phyloP scores from a whole-genome alignment of 2,329 filamentous ascomycete genomes.

The Sphaerulina musiva region DNA sequence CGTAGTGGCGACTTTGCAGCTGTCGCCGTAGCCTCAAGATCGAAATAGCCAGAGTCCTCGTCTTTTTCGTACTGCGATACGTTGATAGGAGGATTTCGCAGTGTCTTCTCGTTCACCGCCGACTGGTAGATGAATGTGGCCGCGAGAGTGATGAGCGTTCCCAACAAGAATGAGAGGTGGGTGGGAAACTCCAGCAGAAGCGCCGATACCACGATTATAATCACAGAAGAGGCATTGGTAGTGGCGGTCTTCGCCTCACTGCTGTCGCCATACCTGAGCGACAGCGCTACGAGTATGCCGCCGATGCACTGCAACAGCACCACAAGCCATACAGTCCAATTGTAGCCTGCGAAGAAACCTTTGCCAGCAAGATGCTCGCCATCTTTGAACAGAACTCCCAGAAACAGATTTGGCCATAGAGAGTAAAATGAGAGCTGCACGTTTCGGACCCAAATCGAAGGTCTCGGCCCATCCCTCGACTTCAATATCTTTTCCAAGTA shows the following conservation, averaged over 20 bases:
- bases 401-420: constrained; percentile 76
- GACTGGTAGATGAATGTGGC: constrained; percentile 81
- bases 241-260: constrained; percentile 84
- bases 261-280: constrained; percentile 77
- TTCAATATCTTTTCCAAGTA: constrained; percentile 90
- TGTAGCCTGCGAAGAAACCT: constrained; percentile 94
- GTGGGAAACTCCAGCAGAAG: constrained; percentile 77
- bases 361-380: constrained; percentile 73
- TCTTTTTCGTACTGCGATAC: constrained; percentile 73
- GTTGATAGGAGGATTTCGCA: constrained; percentile 58
- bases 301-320: constrained; percentile 76
- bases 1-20: constrained; percentile 40
- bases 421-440: constrained; percentile 94
- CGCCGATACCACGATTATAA: constrained; percentile 79
- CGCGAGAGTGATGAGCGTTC: constrained; percentile 69
- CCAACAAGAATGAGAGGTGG: constrained; percentile 65
- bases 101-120: constrained; percentile 46
- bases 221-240: constrained; percentile 81
- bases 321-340: constrained; percentile 80
- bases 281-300: constrained; percentile 75
- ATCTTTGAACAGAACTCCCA: constrained; percentile 82
- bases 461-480: constrained; percentile 54
- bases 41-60: constrained; percentile 34
- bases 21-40: constrained; percentile 43
- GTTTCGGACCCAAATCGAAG: constrained; percentile 88